Evolutionary conservation across 306 rosid species (phyloP).

Genomic region (Rosa chinensis): DNA sequence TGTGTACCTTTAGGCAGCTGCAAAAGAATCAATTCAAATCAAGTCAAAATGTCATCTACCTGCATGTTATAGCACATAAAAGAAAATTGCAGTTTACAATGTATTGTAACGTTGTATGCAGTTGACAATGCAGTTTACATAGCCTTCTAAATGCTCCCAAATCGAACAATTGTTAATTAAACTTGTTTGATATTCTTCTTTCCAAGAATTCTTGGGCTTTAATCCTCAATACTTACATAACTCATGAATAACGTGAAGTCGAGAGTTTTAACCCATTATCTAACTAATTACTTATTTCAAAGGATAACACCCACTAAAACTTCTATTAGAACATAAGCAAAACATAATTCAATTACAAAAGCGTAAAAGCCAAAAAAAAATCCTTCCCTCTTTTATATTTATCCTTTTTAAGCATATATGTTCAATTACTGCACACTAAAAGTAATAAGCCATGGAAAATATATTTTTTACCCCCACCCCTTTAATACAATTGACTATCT

Average conservation of each 20-base stretch:
- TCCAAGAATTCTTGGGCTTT: background rate
- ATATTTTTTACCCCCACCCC: too few species aligned
- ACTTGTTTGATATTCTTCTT: too few species aligned
- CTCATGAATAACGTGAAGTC: background rate
- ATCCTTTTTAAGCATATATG: too few species aligned
- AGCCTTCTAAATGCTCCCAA: background rate
- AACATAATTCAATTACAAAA: background rate
- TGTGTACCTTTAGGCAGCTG: slow-evolving; percentile 95
- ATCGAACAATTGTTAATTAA: background rate
- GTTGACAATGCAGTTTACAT: background rate
- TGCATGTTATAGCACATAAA: background rate
- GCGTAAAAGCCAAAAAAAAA: too few species aligned
- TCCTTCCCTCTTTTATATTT: too few species aligned
- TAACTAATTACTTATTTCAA: too few species aligned
- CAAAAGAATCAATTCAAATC: slow-evolving; percentile 12
- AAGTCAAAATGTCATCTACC: background rate
- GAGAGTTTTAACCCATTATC: background rate
- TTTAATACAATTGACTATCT: too few species aligned
- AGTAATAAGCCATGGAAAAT: too few species aligned
- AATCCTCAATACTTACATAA: background rate
- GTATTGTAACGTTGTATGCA: background rate
- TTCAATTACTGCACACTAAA: too few species aligned
- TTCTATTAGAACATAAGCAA: background rate
- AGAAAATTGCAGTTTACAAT: background rate
- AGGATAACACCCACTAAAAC: background rate